phyloP scores from a whole-genome alignment of 257 asterid genomes.

The Ballota nigra region DNA sequence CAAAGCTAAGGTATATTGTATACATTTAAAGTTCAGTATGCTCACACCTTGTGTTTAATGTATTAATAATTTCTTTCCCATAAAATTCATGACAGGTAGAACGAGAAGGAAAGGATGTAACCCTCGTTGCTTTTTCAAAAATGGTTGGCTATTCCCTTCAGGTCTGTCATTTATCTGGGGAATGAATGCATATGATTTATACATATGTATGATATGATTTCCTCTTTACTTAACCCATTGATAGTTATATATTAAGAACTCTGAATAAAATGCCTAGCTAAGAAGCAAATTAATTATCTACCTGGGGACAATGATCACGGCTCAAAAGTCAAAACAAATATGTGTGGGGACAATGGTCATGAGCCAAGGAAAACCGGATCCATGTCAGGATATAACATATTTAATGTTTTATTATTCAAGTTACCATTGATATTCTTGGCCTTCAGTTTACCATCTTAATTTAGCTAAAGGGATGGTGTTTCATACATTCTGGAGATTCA shows the following conservation, averaged over 20 bases:
- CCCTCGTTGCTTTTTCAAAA: conserved; percentile 81
- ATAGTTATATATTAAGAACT: neutral
- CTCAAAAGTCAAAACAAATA: neutral
- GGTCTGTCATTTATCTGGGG: conserved; percentile 46
- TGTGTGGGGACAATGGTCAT: neutral
- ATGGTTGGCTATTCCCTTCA: conserved; percentile 88
- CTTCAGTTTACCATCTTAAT: neutral
- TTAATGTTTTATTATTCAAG: too few relatives aligned
- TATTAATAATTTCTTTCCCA: conserved; percentile 11
- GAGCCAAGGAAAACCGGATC: neutral
- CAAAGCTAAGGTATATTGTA: conserved; percentile 78
- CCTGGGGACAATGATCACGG: neutral
- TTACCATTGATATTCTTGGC: neutral
- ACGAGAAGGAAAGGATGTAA: conserved; percentile 75
- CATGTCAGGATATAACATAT: neutral
- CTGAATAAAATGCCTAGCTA: neutral
- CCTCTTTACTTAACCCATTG: neutral
- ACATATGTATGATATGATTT: conserved; percentile 14
- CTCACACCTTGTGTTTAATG: conserved; percentile 5
- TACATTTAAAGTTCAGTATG: neutral
- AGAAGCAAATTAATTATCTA: neutral
- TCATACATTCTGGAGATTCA: neutral
- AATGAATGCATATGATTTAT: conserved; percentile 3
- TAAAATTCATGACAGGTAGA: conserved; percentile 53
- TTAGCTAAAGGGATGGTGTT: neutral